These are phyloP conservation scores for Aspergillus quadricinctus DNA, from an alignment of 2,329 filamentous ascomycete species.

Conservation along the genomic window DNA sequence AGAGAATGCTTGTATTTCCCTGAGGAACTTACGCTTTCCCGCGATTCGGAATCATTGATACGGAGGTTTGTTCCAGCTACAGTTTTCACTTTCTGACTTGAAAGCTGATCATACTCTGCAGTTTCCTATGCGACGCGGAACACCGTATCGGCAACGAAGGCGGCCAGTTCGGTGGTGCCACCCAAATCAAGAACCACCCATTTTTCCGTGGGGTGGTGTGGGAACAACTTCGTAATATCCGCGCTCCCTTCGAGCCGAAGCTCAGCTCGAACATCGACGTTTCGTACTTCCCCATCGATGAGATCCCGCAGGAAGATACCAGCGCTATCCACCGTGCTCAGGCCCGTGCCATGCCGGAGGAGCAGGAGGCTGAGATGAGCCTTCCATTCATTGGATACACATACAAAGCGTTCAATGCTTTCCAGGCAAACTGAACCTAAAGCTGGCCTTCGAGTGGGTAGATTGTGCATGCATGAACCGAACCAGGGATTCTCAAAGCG, in stretches of 20 bases:
- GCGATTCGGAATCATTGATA: slow-evolving; percentile 87
- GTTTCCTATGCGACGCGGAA: slow-evolving; percentile 89
- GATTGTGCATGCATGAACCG: slow-evolving; percentile 16
- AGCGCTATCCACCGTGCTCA: slow-evolving; percentile 81
- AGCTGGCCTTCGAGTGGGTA: slow-evolving; percentile 15
- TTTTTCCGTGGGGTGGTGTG: slow-evolving; percentile 98
- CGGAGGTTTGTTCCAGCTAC: slow-evolving; percentile 61
- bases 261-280: slow-evolving; percentile 92
- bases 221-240: slow-evolving; percentile 85
- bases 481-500: slow-evolving; percentile 22
- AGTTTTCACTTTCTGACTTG: background rate
- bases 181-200: slow-evolving; percentile 87
- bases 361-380: slow-evolving; percentile 89
- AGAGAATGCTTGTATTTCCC: slow-evolving; percentile 93
- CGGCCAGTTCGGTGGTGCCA: slow-evolving; percentile 62
- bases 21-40: slow-evolving; percentile 83
- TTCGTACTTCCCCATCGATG: slow-evolving; percentile 97
- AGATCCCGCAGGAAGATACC: slow-evolving; percentile 95
- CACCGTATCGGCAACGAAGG: slow-evolving; percentile 76
- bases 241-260: slow-evolving; percentile 92
- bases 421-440: slow-evolving; percentile 41
- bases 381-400: slow-evolving; percentile 95
- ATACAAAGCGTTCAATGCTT: slow-evolving; percentile 89
- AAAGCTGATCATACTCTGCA: slow-evolving; percentile 33
- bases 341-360: slow-evolving; percentile 66